Base-by-base conservation (phyloP, 225 moss, liverwort and hornwort species). In the Straminergon stramineum region DNA sequence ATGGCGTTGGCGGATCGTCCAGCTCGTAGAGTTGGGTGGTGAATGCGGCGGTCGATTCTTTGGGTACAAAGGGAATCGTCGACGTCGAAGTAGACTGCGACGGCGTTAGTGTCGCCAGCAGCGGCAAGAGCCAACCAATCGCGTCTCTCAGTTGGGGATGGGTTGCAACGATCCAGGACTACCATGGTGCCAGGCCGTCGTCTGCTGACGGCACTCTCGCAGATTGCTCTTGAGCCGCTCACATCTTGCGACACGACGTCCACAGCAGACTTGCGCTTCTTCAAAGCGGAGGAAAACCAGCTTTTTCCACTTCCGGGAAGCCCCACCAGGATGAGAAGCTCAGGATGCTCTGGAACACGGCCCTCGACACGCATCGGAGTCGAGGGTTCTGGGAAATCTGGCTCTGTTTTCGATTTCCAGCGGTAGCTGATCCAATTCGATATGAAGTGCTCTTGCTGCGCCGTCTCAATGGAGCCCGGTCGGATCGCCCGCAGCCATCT, bases 221-320 rank as follows among this genome's bases (percentile, higher is more conserved):
- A 96, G 34, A 86, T 37, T 12, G 65, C 63, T 89, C 94, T 48
- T 11, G 97, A 96, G 61, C 97, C 95, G 76, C 89, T 91, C n/a
- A 94, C 95, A 75, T 97, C 96, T 76, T 97, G 97, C 52, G 95
- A 96, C 12, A 94, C 93, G 45, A 96, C 88, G 35, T 90, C 92
- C 79, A 92, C 93, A 43, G 68, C 85, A 13, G 35, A 78, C 53
- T 67, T 86, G 53, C 89, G 90, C 68, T 90, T 90, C 86, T 75
- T 77, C 52, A 96, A 61, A 13, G 93, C 90, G 60, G 89, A 88
- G 52, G 95, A 88, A 14, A 96, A 91, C 82, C 91, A 94, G 77
- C 93, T 94, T 81, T 97, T 97, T 6, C 96, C 95, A 79, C 97
- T 95, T 26, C 96, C 97, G n/a, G 94, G 92, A 32, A 95, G 89